Evolutionary conservation across 306 rosid genomes (phyloP).

Genomic region (Cucumis hystrix): DNA sequence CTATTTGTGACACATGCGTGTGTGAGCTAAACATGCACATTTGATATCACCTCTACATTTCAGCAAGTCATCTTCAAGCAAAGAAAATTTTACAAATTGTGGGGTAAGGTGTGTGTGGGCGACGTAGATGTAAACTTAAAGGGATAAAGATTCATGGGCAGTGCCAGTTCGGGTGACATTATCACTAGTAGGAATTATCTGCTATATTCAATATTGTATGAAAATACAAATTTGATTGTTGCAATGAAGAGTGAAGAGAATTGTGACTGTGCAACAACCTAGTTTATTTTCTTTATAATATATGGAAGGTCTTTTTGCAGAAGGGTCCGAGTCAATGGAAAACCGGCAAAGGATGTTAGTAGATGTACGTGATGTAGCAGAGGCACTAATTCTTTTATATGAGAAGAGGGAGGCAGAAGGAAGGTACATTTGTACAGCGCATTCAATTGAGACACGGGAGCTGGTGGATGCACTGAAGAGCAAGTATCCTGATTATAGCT

Average conservation of each 20-base stretch:
- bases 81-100: neutral
- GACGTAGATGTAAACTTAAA: neutral
- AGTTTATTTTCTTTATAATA: neutral
- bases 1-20: neutral
- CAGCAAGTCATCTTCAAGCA: neutral
- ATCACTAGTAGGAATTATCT: neutral
- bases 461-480: conserved; percentile 41
- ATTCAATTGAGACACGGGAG: conserved; percentile 14
- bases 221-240: neutral
- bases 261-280: neutral
- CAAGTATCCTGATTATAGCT: conserved; percentile 38
- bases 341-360: conserved; percentile 27
- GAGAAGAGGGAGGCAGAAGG: conserved; percentile 66
- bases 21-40: neutral
- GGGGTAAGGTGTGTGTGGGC: neutral
- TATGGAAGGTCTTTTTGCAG: conserved; percentile 1
- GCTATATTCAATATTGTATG: neutral
- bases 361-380: conserved; percentile 53
- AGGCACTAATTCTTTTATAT: conserved; percentile 43
- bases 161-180: neutral
- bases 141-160: neutral
- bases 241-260: neutral
- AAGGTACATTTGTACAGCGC: conserved; percentile 48
- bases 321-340: conserved; percentile 42
- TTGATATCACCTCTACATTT: neutral